Base-by-base conservation (phyloP, 2,329 filamentous ascomycete genomes). In the Hypoxylon sp. region DNA sequence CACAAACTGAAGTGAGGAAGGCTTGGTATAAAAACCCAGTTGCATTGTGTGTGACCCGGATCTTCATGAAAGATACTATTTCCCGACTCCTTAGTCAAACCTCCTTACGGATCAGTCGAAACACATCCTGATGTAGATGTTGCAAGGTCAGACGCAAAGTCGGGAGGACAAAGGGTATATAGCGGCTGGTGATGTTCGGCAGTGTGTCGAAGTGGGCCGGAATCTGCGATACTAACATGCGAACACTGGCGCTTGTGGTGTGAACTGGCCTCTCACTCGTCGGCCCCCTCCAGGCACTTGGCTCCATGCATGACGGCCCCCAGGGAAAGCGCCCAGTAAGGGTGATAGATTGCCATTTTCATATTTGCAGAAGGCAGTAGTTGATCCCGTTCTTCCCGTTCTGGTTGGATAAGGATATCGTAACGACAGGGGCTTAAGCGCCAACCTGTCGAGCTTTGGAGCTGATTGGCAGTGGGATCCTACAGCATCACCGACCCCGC, bases 111-210 rank as follows among this genome's bases (percentile, higher is more conserved):
- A 79, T 78, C 75, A 79, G 76, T 79, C 82, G 83, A 86, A 86
- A 86, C 84, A 82, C 82, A 80, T 79, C 77, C 74, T 81, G 82
- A 82, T 79, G 76, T 80, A 81, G 79, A 83, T 80, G 76, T 76
- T 79, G 81, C 80, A 81, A 81, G 80, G 79, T 78, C 76, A 73
- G 77, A 76, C 76, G 76, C 78, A 76, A 73, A 77, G 77, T 78
- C 79, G 80, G 81, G 82, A 79, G 79, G 76, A 76, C 77, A 81
- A 80, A 80, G 80, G 81, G 85, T 87, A 87, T 86, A 86, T 87
- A 86, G 84, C 84, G 84, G 82, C 80, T 85, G 82, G 79, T 85
- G 83, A 85, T 79, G 80, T 79, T 79, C 76, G 76, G 75, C 75
- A 77, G 76, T 82, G 82, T 79, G 75, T 81, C 79, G 77, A 78